Conservation (phyloP, 2,329 filamentous ascomycete genomes). For the Trichoderma sp. region DNA sequence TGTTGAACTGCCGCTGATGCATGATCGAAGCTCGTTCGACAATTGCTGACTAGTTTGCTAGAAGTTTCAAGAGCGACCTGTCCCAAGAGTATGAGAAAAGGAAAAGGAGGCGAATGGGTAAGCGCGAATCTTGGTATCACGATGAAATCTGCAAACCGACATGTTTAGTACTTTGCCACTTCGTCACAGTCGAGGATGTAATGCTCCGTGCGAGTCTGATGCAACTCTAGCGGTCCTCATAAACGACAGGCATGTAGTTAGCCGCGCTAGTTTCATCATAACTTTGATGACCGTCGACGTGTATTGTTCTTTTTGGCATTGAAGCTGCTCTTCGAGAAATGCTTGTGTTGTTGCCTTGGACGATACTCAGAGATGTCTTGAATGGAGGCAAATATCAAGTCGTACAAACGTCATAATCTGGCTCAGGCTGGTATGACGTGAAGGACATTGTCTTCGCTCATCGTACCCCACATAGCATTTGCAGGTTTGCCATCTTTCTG, state of each 20-base stretch:
- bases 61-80: not conserved
- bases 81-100: not conserved
- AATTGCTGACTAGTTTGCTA: not conserved
- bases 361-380: not conserved
- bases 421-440: conserved; percentile 6
- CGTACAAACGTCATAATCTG: conserved; percentile 10
- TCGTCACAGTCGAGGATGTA: not conserved
- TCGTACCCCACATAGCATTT: not conserved
- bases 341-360: not conserved
- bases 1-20: not conserved
- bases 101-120: not conserved
- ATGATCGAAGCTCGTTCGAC: not conserved
- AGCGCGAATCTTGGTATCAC: not conserved
- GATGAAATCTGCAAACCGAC: not conserved
- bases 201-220: not conserved
- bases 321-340: not conserved
- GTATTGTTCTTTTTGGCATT: not conserved
- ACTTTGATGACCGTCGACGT: not conserved
- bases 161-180: not conserved
- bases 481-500: not conserved
- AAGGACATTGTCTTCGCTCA: not conserved
- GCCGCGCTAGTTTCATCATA: conserved; percentile 1
- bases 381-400: not conserved
- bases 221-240: not conserved
- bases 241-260: not conserved